phyloP scores from a whole-genome alignment of 345 rosid genomes.

The Erysimum cheiranthoides region DNA sequence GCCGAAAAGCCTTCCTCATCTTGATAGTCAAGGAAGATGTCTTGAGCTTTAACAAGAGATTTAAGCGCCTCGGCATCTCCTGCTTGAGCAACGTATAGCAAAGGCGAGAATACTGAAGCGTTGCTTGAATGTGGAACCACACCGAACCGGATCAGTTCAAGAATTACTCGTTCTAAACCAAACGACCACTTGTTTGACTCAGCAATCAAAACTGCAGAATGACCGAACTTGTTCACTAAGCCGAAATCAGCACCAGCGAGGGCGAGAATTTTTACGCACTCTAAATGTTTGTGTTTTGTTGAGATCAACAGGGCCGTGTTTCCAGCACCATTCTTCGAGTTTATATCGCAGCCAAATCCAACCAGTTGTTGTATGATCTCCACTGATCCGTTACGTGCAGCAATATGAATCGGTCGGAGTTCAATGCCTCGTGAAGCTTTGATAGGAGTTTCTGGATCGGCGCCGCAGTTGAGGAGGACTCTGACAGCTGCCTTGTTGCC shows the following conservation, averaged over 20 bases:
- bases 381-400: constrained; percentile 70
- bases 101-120: constrained; percentile 60
- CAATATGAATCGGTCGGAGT: constrained; percentile 83
- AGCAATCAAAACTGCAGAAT: constrained; percentile 62
- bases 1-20: constrained; percentile 84
- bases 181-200: constrained; percentile 66
- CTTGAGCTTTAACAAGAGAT: constrained; percentile 51
- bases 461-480: constrained; percentile 70
- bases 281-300: constrained; percentile 62
- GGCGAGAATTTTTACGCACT: constrained; percentile 65
- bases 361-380: constrained; percentile 61
- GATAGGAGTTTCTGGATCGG: constrained; percentile 64
- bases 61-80: constrained; percentile 77
- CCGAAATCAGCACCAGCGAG: constrained; percentile 91
- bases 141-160: constrained; percentile 61
- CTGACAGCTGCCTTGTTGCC: constrained; percentile 72
- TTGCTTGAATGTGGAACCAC: constrained; percentile 70
- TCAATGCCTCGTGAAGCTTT: constrained; percentile 53
- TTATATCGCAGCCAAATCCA: constrained; percentile 66
- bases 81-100: constrained; percentile 64
- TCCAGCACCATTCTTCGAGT: constrained; percentile 75
- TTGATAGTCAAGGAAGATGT: constrained; percentile 69
- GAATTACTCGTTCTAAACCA: constrained; percentile 66
- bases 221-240: constrained; percentile 56
- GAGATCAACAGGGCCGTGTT: constrained; percentile 82